phyloP scores from a whole-genome alignment of 164 flowering plant genomes.

The Aristolochia contorta region DNA sequence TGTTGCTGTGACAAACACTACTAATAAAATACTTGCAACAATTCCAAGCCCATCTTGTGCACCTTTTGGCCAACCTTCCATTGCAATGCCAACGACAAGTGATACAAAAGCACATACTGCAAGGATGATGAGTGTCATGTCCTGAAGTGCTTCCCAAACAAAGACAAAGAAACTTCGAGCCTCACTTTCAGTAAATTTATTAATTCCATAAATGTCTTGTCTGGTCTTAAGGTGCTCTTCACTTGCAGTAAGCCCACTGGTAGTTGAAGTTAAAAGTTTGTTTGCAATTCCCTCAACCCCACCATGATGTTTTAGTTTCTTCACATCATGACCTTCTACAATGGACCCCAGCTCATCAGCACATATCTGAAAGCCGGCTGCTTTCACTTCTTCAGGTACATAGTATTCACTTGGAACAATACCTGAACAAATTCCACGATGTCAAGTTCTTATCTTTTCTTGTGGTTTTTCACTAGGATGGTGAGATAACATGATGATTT shows the following conservation, averaged over 20 bases:
- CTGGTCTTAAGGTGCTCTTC: constrained; percentile 38
- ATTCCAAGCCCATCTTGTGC: constrained; percentile 98
- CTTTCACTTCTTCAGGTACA: constrained; percentile 64
- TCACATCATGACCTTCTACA: constrained; percentile 74
- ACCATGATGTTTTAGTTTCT: constrained; percentile 67
- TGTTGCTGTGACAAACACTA: constrained; percentile 91
- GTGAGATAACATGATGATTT: too few relatives aligned
- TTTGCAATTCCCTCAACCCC: constrained; percentile 67
- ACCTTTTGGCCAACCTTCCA: constrained; percentile 97
- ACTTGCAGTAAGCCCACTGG: constrained; percentile 43
- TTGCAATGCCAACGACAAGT: constrained; percentile 63
- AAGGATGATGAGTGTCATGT: constrained; percentile 89
- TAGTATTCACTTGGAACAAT: constrained; percentile 47
- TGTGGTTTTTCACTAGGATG: background rate
- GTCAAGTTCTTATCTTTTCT: background rate
- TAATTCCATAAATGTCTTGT: constrained; percentile 61
- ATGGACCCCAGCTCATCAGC: constrained; percentile 82
- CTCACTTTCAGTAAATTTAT: constrained; percentile 72
- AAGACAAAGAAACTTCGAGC: constrained; percentile 60
- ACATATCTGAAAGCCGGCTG: constrained; percentile 73
- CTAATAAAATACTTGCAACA: constrained; percentile 81
- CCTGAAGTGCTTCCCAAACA: constrained; percentile 99
- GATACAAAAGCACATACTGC: constrained; percentile 77
- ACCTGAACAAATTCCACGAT: constrained; percentile 25
- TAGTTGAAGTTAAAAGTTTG: constrained; percentile 59